Base-by-base conservation (phyloP, 2,329 filamentous ascomycete species). In the Chalaropsis ovoidea region DNA sequence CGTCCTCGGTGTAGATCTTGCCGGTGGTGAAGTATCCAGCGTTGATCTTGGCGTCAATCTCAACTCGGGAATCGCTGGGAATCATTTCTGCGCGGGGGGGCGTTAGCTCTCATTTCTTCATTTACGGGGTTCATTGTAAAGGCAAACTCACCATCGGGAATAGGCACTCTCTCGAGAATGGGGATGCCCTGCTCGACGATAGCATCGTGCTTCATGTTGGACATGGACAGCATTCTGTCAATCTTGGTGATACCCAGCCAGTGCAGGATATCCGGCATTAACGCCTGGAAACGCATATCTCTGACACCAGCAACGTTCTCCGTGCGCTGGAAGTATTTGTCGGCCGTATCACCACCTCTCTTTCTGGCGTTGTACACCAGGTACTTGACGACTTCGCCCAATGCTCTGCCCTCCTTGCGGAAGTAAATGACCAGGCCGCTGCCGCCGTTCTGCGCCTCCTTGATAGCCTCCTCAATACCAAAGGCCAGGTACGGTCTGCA, bases 241-340 rank as follows among this genome's bases (percentile, higher is more conserved):
- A 99, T 97, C 81, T 97, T 97, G 74, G 89, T 94, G 73, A 99
- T 96, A 68, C 94, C 94, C 39, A 99, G 83, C 94, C 94, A 97
- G 77, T 97, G 94, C 64, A 97, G 81, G 70, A 97, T 95, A 74
- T 96, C 91, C 42, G 94, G 93, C 94, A 97, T 97, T 65, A 99
- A 80, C 35, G 93, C 93, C 79, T 97, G 94, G 81, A 97, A 97
- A 47, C 94, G 86, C 93, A 97, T 97, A 71, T 86, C 88, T 75
- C 96, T 95, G 70, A 97, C 93, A 68, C 94, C 94, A 8, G 94
- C 94, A 74, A 99, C 95, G 74, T 96, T 96, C 76, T 96, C 93
- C n/a, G 93, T 97, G 66, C 94, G 83, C 77, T 93, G 88, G 79
- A 97, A 97, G 77, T 97, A 97, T 75, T 95, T 90, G 71, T 88